Evolutionary conservation across 2,329 filamentous ascomycete species (phyloP).

Genomic region (Fusarium sp.): DNA sequence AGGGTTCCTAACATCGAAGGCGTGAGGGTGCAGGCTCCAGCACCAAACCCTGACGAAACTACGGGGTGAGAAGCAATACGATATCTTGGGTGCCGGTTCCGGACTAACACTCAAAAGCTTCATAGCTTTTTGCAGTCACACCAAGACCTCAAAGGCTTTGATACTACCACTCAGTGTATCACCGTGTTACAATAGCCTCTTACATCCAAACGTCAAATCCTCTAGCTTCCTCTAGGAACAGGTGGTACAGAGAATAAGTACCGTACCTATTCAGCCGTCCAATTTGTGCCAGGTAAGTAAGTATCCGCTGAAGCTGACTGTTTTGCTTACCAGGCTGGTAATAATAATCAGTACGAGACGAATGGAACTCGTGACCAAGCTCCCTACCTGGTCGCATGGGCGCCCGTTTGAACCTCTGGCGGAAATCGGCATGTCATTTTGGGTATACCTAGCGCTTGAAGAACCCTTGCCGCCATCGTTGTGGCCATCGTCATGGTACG

Average conservation of each 20-base stretch:
- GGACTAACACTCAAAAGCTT: background rate
- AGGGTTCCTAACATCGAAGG: background rate
- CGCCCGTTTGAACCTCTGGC: conserved; percentile 1
- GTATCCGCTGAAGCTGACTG: conserved; percentile 7
- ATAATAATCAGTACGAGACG: conserved; percentile 27
- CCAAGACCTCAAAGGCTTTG: conserved; percentile 5
- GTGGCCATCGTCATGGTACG: background rate
- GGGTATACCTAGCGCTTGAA: background rate
- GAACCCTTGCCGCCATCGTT: background rate
- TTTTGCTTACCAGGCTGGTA: conserved; percentile 28
- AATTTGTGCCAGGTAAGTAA: background rate
- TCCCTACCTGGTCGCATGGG: background rate
- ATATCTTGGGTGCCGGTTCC: background rate
- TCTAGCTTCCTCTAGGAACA: background rate
- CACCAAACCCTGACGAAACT: background rate
- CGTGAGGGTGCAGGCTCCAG: background rate
- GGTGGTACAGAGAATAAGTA: conserved; percentile 18
- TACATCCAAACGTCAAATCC: background rate
- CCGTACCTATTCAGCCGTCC: background rate
- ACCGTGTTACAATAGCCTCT: conserved; percentile 4
- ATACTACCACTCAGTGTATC: conserved; percentile 5
- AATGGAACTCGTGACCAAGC: background rate
- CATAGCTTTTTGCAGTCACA: conserved; percentile 1
- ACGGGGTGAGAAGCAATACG: background rate
- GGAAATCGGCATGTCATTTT: background rate